Evolutionary conservation across 495 filamentous ascomycete genomes (phyloP), one percentile per base, ranked within the genome.

Genomic region (Aspergillus wentii): DNA sequence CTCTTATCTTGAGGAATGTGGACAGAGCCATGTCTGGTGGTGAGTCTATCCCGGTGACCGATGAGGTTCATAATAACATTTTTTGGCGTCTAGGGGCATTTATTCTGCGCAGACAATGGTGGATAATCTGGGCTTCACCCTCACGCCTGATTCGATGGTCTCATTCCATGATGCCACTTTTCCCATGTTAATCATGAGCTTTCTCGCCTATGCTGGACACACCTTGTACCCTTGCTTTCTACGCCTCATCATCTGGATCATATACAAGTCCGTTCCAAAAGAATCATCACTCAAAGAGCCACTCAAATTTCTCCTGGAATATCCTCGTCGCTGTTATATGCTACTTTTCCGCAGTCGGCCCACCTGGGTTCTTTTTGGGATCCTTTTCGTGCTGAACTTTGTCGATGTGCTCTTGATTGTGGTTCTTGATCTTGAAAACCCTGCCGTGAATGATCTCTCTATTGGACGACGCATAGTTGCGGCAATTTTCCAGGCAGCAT

Each of bases 121-220:
- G 0, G 32, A 53, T 34, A 66, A 67, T 83, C 31, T 68, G 46
- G 81, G 81, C 17, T 85, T 75, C 35, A 88, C 86, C 1, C 68
- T 92, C 26, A 92, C 85, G 1, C 85, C 86, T 1, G 83, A 92
- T 59, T 88, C 83, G 27, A 89, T 94, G 84, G 72, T 80, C 35
- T 81, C 80, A 0, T 91, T 94, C 54, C 76, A 82, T 49, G 78
- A 66, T 13, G 80, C 84, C 4, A 65, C 72, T 0, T 80, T 80
- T 38, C 78, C 83, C 2, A 57, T 94, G 33, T 40, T 90, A 3
- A 38, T 88, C 27, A 78, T 85, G 54, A 78, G 67, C 13, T 84
- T 86, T 42, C 71, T 94, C n/a, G 83, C 88, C 42, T 74, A 88
- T 40, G 76, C 83, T 31, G 87, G 87, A 20, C 90, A 94, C 46